Base-by-base conservation (phyloP, 2,329 filamentous ascomycete genomes). In the Xylaria polymorpha region DNA sequence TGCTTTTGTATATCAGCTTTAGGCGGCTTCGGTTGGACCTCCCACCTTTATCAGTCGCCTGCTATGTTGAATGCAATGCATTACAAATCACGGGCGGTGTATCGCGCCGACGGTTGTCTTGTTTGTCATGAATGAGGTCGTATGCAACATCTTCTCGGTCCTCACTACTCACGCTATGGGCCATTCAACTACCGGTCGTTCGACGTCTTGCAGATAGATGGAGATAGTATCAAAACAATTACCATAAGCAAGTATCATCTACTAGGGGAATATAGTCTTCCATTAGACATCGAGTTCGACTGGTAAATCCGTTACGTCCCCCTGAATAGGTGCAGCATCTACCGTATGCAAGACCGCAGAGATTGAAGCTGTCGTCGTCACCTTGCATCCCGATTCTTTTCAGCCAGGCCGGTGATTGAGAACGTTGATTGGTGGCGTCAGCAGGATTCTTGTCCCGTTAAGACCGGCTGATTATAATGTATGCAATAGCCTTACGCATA, bases 51-150 rank as follows among this genome's bases (percentile, higher is more conserved):
- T 51, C 15, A 4, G 35, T 50, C 55, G 29, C 20, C 18, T 6
- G 25, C 35, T n/a, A 22, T 10, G n/a, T 53, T 7, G 18, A 14
- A 29, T 22, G 7, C 5, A 12, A 12, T n/a, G 12, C 9, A 61
- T 66, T 66, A 46, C 29, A 56, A 66, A 61, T 20, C 63, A 56
- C 20, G 56, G 63, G 7, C n/a, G 32, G 15, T 53, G 4, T 46
- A 55, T 66, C 57, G 20, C 56, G 22, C 63, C 63, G 48, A 48
- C 25, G 12, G 22, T 43, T 56, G 43, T 48, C 18, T 55, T 4
- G 15, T 60, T 35, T 22, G 48, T 46, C 41, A 61, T 15, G 57
- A n/a, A 20, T 32, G 8, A 55, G 48, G 22, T 15, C 12, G n/a
- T 46, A 55, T 55, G 56, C 56, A 61, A 29, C 12, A n/a, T 25